Evolutionary conservation across 192 early-diverging fungal genomes (phyloP).

Genomic region (Backusella circina): DNA sequence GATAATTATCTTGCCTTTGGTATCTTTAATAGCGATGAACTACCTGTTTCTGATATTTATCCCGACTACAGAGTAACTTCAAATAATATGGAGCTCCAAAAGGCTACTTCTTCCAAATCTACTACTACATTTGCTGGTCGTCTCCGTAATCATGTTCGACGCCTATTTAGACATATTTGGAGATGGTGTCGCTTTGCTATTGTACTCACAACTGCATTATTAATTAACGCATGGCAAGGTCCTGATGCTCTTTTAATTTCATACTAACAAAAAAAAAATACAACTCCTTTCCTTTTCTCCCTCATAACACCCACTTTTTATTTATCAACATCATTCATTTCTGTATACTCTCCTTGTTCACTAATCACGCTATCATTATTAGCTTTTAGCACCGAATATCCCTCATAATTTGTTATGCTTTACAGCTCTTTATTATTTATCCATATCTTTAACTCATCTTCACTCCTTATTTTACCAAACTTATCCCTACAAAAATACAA

Average conservation of each 20-base stretch:
- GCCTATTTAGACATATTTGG: constrained; percentile 43
- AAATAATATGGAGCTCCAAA: not conserved
- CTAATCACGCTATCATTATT: not conserved
- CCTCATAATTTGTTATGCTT: not conserved
- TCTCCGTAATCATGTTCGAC: constrained; percentile 5
- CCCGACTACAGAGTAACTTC: not conserved
- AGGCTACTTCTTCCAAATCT: not conserved
- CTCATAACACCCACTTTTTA: not conserved
- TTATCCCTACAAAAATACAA: not conserved
- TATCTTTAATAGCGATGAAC: not conserved
- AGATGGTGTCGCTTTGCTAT: constrained; percentile 53
- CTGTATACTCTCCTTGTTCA: not conserved
- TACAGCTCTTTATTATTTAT: not conserved
- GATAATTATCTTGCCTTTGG: not conserved
- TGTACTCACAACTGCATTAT: constrained; percentile 45
- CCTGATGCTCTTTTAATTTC: constrained; percentile 33
- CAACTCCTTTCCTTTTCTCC: not conserved
- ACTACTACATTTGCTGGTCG: constrained; percentile 16
- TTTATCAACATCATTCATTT: not conserved
- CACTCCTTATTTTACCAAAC: not conserved
- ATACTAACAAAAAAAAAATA: not conserved
- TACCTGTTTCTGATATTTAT: constrained; percentile 11
- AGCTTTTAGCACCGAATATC: not conserved
- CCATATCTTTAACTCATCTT: not conserved
- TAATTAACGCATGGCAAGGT: constrained; percentile 51